Evolutionary conservation across 208 protist genomes (phyloP).

Genomic region (Acanthamoeba healyi): DNA sequence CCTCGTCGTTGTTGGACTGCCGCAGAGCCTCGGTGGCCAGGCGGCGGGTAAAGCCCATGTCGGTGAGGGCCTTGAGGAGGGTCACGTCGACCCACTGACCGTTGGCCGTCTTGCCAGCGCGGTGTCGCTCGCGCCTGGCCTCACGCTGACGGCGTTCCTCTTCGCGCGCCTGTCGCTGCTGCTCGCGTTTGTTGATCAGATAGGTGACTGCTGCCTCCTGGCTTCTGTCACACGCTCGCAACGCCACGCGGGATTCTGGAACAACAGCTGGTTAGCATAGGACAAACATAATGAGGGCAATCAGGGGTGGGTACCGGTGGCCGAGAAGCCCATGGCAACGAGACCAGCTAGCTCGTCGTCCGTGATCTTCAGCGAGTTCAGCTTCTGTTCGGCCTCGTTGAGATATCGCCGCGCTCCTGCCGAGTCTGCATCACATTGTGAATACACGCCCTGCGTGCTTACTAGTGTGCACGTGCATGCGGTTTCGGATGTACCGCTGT

Average conservation of each 20-base stretch:
- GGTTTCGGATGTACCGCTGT: neutral
- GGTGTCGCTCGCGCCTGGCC: neutral
- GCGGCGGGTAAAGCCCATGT: slow-evolving; percentile 37
- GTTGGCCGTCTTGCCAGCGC: slow-evolving; percentile 14
- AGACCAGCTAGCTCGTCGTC: slow-evolving; percentile 48
- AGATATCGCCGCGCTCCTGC: neutral
- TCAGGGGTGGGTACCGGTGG: neutral
- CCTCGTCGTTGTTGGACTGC: slow-evolving; percentile 71
- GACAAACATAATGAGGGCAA: neutral
- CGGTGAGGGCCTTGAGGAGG: slow-evolving; percentile 12
- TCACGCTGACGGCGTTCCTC: slow-evolving; percentile 12
- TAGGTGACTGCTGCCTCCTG: slow-evolving; percentile 39
- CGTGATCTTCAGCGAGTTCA: slow-evolving; percentile 13
- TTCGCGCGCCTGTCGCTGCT: slow-evolving; percentile 18
- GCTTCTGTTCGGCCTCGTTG: slow-evolving; percentile 27
- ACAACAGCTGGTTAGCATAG: no score
- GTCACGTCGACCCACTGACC: slow-evolving; percentile 53
- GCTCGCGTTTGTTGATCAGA: slow-evolving; percentile 49
- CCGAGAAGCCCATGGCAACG: slow-evolving; percentile 56
- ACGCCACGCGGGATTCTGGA: slow-evolving; percentile 41
- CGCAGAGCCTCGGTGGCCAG: slow-evolving; percentile 56
- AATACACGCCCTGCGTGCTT: neutral
- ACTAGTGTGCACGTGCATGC: no score
- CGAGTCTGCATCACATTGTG: neutral
- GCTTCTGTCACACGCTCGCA: slow-evolving; percentile 33